These are phyloP conservation scores for Vinca minor DNA, from an alignment of 257 asterid genomes.

Conservation along the genomic window DNA sequence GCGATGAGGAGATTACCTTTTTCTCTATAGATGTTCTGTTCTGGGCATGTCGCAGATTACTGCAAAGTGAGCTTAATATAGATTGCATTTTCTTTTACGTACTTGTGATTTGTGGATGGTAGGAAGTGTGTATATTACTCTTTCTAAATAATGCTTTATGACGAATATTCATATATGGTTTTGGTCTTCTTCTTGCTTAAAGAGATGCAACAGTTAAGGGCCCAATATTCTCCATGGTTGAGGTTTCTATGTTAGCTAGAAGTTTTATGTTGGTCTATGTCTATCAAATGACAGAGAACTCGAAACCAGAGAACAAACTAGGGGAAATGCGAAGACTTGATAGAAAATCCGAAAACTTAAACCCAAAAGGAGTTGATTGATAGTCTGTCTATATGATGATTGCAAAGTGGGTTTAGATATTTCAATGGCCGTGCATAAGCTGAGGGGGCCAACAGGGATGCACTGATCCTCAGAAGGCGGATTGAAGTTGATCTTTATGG, in stretches of 20 bases:
- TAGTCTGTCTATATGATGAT: neutral
- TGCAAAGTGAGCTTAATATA: neutral
- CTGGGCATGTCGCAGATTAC: neutral
- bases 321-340: neutral
- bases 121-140: neutral
- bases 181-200: neutral
- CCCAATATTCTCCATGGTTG: neutral
- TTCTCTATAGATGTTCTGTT: neutral
- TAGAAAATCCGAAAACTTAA: neutral
- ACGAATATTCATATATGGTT: neutral
- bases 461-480: constrained; percentile 36
- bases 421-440: constrained; percentile 18
- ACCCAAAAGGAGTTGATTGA: neutral
- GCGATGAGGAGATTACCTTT: constrained; percentile 1
- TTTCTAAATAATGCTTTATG: neutral
- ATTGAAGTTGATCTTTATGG: constrained; percentile 15
- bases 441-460: constrained; percentile 45
- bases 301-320: neutral
- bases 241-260: neutral
- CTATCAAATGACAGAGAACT: neutral
- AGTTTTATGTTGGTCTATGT: neutral
- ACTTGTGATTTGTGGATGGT: neutral
- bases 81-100: neutral
- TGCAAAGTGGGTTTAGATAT: neutral
- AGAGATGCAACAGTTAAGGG: neutral